phyloP scores from a whole-genome alignment of 768 basidiomycete species.

The Mrakia blollopis region DNA sequence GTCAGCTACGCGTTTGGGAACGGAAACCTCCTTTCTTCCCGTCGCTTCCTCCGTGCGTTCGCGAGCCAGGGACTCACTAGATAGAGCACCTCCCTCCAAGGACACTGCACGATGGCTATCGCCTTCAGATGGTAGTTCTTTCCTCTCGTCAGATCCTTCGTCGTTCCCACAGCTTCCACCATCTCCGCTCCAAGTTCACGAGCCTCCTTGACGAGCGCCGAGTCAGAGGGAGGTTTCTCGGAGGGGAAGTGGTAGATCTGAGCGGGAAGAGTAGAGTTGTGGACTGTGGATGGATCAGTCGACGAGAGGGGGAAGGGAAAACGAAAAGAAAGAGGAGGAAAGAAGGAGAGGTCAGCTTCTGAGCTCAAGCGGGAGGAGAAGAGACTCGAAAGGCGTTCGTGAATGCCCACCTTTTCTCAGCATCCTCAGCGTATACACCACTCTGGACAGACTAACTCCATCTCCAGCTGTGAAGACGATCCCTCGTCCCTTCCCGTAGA shows the following conservation, averaged over 20 bases:
- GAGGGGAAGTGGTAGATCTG: slow-evolving; percentile 46
- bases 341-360: background rate
- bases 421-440: slow-evolving; percentile 34
- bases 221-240: slow-evolving; percentile 43
- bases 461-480: slow-evolving; percentile 51
- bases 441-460: slow-evolving; percentile 41
- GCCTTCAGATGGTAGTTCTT: slow-evolving; percentile 45
- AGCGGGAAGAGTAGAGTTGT: background rate
- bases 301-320: background rate
- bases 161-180: slow-evolving; percentile 41
- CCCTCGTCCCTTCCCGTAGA: slow-evolving; percentile 42
- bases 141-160: slow-evolving; percentile 42
- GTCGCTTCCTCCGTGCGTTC: background rate
- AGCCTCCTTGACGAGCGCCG: slow-evolving; percentile 37
- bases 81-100: slow-evolving; percentile 47
- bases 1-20: no score
- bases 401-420: slow-evolving; percentile 21
- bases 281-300: no score
- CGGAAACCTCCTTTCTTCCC: no score
- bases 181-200: slow-evolving; percentile 35
- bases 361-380: background rate
- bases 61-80: slow-evolving; percentile 37
- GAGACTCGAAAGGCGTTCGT: background rate
- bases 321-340: background rate
- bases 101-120: slow-evolving; percentile 41